Evolutionary conservation across 2,329 filamentous ascomycete species (phyloP), one percentile per base, ranked within the genome.

Genomic region (Rugonectria rugulosa): DNA sequence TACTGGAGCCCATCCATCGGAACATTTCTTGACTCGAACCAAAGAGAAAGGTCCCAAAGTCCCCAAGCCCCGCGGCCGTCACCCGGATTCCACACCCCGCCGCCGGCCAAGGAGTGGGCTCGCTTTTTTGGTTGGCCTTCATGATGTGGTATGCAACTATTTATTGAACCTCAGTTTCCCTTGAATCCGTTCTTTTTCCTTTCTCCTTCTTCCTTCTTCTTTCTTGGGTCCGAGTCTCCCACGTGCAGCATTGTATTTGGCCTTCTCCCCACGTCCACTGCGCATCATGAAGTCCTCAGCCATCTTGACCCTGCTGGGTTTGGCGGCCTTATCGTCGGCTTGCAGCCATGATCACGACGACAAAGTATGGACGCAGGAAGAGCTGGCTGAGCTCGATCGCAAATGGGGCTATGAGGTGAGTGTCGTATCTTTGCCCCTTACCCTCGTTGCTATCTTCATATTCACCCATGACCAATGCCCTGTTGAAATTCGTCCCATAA

Each of bases 341-440:
- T 73, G 71, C 29, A 63, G 63, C 23, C 64, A 73, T 50, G 67
- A 69, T 31, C 63, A 71, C 57, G 69, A 75, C 56, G 72, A 73
- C 53, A 75, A 74, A 59, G 73, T 78, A 46, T 85, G 79, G 75
- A 76, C 75, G 17, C 74, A 77, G 56, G 81, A 83, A 60, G 76
- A 81, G 55, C 69, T 81, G 20, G 78, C 78, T 14, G 81, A 83
- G 64, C 71, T 86, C 37, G 78, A 85, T 66, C 72, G 72, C 43
- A 85, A 84, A 77, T 86, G 83, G 83, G 81, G 81, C 2, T 75
- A 74, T 40, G 83, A 86, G 72, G 83, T 84, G 68, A 66, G 79
- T 64, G 12, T 8, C 11, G 7, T 29, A 21, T 6, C 17, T 11
- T 6, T 32, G 5, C 29, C 29, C n/a, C n/a, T 11, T 32, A 14